Conservation (phyloP, 495 filamentous ascomycete genomes). For the Podospora australis region DNA sequence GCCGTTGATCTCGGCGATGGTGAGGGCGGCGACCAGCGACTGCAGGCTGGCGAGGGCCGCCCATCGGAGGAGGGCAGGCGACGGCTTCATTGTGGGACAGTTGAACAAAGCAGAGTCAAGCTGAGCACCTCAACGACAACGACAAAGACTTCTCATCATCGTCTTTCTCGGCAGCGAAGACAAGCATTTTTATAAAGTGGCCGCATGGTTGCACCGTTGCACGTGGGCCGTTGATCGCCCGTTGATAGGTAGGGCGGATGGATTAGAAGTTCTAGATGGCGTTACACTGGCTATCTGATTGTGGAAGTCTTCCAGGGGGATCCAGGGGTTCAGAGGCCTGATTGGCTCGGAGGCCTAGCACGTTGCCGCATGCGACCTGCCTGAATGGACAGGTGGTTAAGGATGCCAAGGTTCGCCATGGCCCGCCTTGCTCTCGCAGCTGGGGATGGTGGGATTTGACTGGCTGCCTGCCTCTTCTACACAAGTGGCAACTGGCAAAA, state of each 20-base stretch:
- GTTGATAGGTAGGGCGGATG: background rate
- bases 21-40: conserved; percentile 34
- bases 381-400: conserved; percentile 15
- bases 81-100: conserved; percentile 17
- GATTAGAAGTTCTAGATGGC: too few species aligned
- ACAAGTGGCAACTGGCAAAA: too few species aligned
- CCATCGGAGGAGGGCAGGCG: conserved; percentile 8
- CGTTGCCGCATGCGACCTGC: conserved; percentile 10
- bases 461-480: conserved; percentile 11
- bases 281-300: conserved; percentile 4
- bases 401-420: background rate
- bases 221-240: background rate
- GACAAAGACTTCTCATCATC: too few species aligned
- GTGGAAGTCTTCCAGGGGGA: background rate
- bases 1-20: conserved; percentile 57
- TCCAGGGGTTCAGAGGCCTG: conserved; percentile 8
- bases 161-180: too few species aligned
- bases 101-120: too few species aligned
- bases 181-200: background rate
- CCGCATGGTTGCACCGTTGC: too few species aligned
- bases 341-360: conserved; percentile 6
- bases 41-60: conserved; percentile 19
- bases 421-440: background rate
- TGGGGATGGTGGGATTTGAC: background rate
- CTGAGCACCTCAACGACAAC: too few species aligned